Base-by-base conservation (phyloP, 768 basidiomycete genomes). In the Suillus luteus region DNA sequence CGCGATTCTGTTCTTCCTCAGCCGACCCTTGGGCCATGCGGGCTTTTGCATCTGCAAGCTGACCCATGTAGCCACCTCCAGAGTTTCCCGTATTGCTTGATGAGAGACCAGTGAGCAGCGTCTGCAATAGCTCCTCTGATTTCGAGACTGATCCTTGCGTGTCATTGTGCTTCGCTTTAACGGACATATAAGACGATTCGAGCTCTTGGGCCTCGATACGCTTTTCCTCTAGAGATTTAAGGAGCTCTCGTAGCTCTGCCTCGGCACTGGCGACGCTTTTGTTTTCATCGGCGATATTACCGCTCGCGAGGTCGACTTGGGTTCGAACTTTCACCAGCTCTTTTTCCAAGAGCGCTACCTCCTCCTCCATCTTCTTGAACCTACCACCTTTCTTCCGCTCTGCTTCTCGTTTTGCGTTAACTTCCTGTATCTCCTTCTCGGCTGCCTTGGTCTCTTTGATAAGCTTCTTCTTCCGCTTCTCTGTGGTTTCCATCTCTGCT, bases 61-160 rank as follows among this genome's bases (percentile, higher is more conserved):
- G 96, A 22, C 95, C 97, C 87, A 99, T 90, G 75, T 98, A 99
- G 0, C 97, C 97, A 2, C 95, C 94, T 10, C 91, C 89, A 19
- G 86, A 84, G 46, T 86, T 87, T 63, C 85, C 86, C 35, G 81
- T 76, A 59, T 83, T 83, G 46, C 79, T 82, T 5, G 91, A 90
- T 1, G 95, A 88, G 11, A 98, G 86, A 51, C 97, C 97, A 0
- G 96, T 99, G 55, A 96, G 82, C 22, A 99, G 86, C 0, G 94
- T 93, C 75, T 99, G 96, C 0, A 99, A 83, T n/a, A 99, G 89
- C 69, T 95, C 93, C 75, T 99, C 96, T 17, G 89, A 84, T 22
- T 86, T 90, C 15, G 83, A 73, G 10, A 96, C 83, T 35, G 87
- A 83, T 5, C 82, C 78, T 62, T 87, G 82, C 2, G 86, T 81